Evolutionary conservation across 2,329 filamentous ascomycete species (phyloP), one percentile per base, ranked within the genome.

Genomic region (Fusarium heterosporum): DNA sequence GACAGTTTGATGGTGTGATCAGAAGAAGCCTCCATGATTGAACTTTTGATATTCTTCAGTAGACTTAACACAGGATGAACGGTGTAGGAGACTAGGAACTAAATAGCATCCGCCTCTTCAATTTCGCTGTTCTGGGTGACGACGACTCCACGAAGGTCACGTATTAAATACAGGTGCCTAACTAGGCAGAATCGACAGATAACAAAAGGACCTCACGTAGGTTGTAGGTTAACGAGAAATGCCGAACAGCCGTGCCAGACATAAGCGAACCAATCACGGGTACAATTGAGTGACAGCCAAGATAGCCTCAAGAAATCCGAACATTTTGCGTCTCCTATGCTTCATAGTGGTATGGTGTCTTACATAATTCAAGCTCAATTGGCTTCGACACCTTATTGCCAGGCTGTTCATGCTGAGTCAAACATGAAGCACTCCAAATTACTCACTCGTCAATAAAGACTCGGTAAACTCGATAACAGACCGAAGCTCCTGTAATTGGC

Each of bases 401-500:
- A 6, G 6, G 22, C 14, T 36, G 3, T 9, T 36, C 10, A n/a
- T 36, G 7, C 34, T n/a, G 8, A 36, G n/a, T 8, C 16, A 8
- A 36, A 36, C 34, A 9, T 16, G 28, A 8, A 29, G 11, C 28
- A 29, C 28, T 11, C 8, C 4, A 8, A 8, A 8, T 36, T 36
- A 17, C 14, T 36, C 16, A 9, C 34, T 17, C 19, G 25, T 53
- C 51, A 68, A 36, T 7, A 72, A 32, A 4, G 52, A 56, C 43
- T 61, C 50, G 4, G 71, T 30, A 29, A 73, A 52, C n/a, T 65
- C 60, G 6, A 68, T 42, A 3, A 60, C 46, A 1, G 53, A 46
- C 0, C 36, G n/a, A 7, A 73, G 30, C 28, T 65, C 53, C 6
- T 57, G 30, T 12, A 73, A 7, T 7, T 55, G 45, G 0, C 70